Evolutionary conservation across 1,139 yeast genomes (phyloP).

Genomic region (Yamadazyma spencermartinsiae): DNA sequence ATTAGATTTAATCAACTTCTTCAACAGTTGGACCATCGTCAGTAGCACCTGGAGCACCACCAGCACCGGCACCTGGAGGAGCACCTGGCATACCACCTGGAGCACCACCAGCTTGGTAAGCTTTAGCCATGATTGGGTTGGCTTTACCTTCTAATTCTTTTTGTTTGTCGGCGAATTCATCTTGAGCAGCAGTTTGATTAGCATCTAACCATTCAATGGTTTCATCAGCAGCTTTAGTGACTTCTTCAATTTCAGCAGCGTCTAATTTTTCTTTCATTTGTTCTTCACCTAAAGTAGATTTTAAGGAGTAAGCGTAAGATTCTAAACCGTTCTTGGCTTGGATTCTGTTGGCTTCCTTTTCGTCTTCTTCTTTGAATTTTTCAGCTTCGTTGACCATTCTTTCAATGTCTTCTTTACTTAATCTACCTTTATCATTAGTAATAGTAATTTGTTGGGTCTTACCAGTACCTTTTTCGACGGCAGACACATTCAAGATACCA

Average conservation of each 20-base stretch:
- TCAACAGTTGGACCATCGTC: constrained; percentile 90
- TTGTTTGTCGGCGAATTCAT: constrained; percentile 85
- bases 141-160: constrained; percentile 93
- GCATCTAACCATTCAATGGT: constrained; percentile 85
- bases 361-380: constrained; percentile 52
- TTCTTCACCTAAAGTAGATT: constrained; percentile 79
- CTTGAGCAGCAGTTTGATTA: constrained; percentile 84
- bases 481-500: constrained; percentile 97
- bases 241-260: constrained; percentile 75
- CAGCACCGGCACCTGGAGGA: constrained; percentile 55
- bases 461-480: constrained; percentile 95
- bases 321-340: constrained; percentile 84
- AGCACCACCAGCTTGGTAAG: constrained; percentile 73
- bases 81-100: constrained; percentile 49
- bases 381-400: constrained; percentile 54
- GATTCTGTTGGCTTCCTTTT: constrained; percentile 47
- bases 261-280: constrained; percentile 80
- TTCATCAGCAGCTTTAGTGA: constrained; percentile 82
- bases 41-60: constrained; percentile 53
- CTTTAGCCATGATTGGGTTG: constrained; percentile 92
- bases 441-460: constrained; percentile 52
- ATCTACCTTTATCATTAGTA: constrained; percentile 54
- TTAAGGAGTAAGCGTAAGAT: constrained; percentile 87
- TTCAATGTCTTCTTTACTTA: constrained; percentile 52
- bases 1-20: constrained; percentile 73